These are phyloP conservation scores for Scheffersomyces titani DNA, from an alignment of 1,139 yeast genomes.

Conservation along the genomic window DNA sequence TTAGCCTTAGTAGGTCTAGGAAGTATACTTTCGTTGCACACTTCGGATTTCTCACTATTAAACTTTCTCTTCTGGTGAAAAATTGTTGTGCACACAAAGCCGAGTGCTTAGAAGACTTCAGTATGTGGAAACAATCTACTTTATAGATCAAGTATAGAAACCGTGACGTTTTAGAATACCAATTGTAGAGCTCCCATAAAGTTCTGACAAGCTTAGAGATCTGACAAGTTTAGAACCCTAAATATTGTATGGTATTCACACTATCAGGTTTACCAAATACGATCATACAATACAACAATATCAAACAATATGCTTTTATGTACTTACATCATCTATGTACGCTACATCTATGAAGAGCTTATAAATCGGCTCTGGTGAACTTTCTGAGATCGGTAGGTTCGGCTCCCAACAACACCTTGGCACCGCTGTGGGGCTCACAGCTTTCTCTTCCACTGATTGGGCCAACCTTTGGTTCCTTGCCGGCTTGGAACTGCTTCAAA, in stretches of 20 bases:
- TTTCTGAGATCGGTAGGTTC: conserved; percentile 72
- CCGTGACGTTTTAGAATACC: not conserved
- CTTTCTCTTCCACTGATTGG: conserved; percentile 69
- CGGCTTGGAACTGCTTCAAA: conserved; percentile 64
- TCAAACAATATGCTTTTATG: not conserved
- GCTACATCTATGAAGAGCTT: conserved; percentile 5
- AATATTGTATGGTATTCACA: not conserved
- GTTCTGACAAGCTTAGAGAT: not conserved
- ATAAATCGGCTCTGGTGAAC: conserved; percentile 55
- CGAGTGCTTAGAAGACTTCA: not conserved
- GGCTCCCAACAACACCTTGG: conserved; percentile 58
- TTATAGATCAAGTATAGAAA: not conserved
- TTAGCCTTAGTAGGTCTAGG: not conserved
- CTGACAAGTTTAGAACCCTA: not conserved
- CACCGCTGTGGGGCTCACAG: conserved; percentile 79
- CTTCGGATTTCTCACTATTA: not conserved
- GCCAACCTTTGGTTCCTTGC: conserved; percentile 62
- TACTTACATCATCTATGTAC: not conserved
- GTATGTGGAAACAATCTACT: too few relatives aligned
- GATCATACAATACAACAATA: not conserved
- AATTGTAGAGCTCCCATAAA: not conserved
- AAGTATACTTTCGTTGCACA: not conserved
- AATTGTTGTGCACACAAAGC: not conserved
- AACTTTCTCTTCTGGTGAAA: not conserved
- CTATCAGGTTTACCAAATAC: not conserved